Base-by-base conservation (phyloP, 768 basidiomycete genomes). In the Tylopilus sp. region DNA sequence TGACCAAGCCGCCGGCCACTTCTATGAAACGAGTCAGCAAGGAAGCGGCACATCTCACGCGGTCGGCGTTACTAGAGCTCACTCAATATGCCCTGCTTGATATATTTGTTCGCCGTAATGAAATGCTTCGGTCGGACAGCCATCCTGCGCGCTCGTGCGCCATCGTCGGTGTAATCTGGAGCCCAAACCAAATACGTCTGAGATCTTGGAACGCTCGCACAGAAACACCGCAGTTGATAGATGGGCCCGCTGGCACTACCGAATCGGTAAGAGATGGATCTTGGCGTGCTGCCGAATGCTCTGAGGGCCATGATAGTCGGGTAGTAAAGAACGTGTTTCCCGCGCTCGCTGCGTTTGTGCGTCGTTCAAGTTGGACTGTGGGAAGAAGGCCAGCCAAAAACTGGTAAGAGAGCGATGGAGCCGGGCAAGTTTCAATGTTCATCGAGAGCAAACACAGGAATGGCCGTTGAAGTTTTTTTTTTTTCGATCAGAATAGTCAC, bases 151-250 rank as follows among this genome's bases (percentile, higher is more conserved):
- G 73, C 73, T 39, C 81, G 75, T 3, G 80, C 78, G 3, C 76
- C 84, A 44, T 75, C 73, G 48, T 84, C 81, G 12, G 78, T 78
- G 58, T 75, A 78, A 62, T 88, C 86, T 3, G 85, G 85, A 2
- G 85, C 83, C 57, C 80, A 86, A 26, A 88, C 79, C 47, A 85
- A 57, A 63, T 58, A 68, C 2, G 57, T 31, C 1, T 45, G 57
- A 3, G 23, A 44, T 33, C 48, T 60, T 15, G 50, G 47, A 22
- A 39, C 4, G 35, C 44, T 53, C 28, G 36, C 40, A 22, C 25
- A 55, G 40, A 66, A 61, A 43, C 17, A 20, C 36, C 57, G 65
- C 36, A 50, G 30, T 11, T 30, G 53, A 12, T 48, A 56, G 12
- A 18, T 15, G 6, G 26, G 33, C 9, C n/a, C n/a, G n/a, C n/a